Evolutionary conservation across 371 early-diverging fungal genomes (phyloP), one percentile per base, ranked within the genome.

Genomic region (Quaeritorhiza haematococci): DNA sequence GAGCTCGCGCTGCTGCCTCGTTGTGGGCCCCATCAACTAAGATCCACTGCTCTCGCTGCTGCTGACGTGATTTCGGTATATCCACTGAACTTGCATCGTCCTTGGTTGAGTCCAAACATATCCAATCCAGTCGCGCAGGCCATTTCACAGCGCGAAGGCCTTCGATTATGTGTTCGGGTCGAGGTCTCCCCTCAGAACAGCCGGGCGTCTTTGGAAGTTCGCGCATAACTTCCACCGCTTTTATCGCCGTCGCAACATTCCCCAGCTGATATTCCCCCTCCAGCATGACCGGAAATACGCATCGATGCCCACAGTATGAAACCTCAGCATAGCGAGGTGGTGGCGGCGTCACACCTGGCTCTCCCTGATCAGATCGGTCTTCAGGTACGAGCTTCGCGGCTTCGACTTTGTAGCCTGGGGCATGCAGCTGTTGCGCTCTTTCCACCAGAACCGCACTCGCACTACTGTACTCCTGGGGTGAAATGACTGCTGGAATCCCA

Each of bases 1-100:
- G 68, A 2, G 75, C 85, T 13, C 56, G 47, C 0, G 88, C 84
- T 0, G 92, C 90, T 3, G 84, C 83, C 48, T 76, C 74, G 65
- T 96, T 96, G 66, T 96, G 94, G 0, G 93, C 92, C 8, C 94
- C 96, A 62, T 96, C 94, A 0, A 90, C 77, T 19, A 93, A 68
- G 6, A 92, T 57, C 60, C 64, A 49, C 3, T 34, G n/a, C 17
- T 1, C 51, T n/a, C 33, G 17, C 24, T 10, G 24, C 51, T 24
- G 13, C 34, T 6, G 56, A 50, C 3, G 5, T 3, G 34, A 1
- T 26, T 7, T 32, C 42, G 53, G 53, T 23, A n/a, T 27, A n/a
- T 34, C 46, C n/a, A n/a, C n/a, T n/a, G n/a, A n/a, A n/a, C n/a
- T n/a, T n/a, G n/a, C 30, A 8, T 28, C 10, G 6, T 33, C 50